Conservation (phyloP, 495 filamentous ascomycete genomes). For the Aspergillus sparsus region DNA sequence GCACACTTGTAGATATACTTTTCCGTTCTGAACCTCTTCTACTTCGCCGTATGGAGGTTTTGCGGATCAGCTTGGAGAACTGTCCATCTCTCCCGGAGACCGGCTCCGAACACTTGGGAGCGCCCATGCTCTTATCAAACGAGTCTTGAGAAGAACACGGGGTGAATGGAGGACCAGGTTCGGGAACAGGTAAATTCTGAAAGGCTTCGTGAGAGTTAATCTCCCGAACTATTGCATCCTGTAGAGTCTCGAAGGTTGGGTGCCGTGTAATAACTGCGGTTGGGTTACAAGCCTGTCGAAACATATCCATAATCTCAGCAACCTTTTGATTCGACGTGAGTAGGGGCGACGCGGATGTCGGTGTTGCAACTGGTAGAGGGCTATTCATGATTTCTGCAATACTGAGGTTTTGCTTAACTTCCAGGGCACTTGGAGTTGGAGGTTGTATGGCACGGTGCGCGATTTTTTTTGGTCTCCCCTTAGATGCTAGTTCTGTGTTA, state of each 20-base stretch:
- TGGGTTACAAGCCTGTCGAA: constrained; percentile 42
- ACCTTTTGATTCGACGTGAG: constrained; percentile 30
- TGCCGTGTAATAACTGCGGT: constrained; percentile 35
- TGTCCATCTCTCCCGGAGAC: constrained; percentile 33
- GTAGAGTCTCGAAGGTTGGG: constrained; percentile 46
- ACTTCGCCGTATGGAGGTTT: constrained; percentile 39
- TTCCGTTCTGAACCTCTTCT: constrained; percentile 35
- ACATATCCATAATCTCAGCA: constrained; percentile 48
- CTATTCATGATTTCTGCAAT: constrained; percentile 52
- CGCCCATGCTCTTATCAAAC: constrained; percentile 23
- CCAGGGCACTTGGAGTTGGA: constrained; percentile 38
- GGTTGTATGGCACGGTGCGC: constrained; percentile 44
- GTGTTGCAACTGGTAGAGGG: constrained; percentile 35
- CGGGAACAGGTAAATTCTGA: constrained; percentile 38
- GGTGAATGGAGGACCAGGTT: constrained; percentile 40
- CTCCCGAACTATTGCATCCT: constrained; percentile 50
- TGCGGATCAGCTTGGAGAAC: constrained; percentile 35
- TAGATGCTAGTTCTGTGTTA: constrained; percentile 41
- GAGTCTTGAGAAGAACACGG: constrained; percentile 33
- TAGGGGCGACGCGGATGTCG: constrained; percentile 28
- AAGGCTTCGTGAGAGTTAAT: constrained; percentile 54
- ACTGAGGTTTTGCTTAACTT: constrained; percentile 35
- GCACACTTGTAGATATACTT: constrained; percentile 40
- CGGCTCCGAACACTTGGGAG: constrained; percentile 5
- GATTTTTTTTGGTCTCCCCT: constrained; percentile 34